A percentile compares a stretch with the other conserved stretches of the same genome.
Conservation (phyloP, 2,329 filamentous ascomycete genomes). For the Aspergillus intermedius region DNA sequence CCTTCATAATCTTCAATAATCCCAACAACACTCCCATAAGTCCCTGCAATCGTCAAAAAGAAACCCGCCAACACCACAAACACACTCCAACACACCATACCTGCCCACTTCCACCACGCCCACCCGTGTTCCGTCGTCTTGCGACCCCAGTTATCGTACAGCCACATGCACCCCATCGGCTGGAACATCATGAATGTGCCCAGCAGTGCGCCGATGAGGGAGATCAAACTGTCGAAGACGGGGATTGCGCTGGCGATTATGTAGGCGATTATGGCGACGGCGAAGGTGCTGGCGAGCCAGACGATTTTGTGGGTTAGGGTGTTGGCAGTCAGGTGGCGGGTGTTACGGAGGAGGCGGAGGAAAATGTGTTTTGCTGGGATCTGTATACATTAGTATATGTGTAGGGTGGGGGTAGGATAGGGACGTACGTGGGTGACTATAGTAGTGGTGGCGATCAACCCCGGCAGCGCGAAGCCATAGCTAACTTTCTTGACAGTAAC, state of each 20-base stretch:
- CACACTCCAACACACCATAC: constrained; percentile 14
- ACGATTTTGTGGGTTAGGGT: constrained; percentile 11
- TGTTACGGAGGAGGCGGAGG: constrained; percentile 11
- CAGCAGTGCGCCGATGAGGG: constrained; percentile 14
- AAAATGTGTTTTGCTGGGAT: constrained; percentile 13
- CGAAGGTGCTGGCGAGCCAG: constrained; percentile 15
- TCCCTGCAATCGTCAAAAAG: constrained; percentile 40
- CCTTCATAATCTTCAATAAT: constrained; percentile 34
- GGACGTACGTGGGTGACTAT: constrained; percentile 12
- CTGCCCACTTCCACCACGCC: constrained; percentile 5
- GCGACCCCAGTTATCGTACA: constrained; percentile 29
- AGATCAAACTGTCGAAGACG: constrained; percentile 13
- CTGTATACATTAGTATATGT: not conserved
- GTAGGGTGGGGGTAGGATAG: not conserved
- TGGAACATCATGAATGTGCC: constrained; percentile 14
- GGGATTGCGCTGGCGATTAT: constrained; percentile 17
- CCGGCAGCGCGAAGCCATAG: constrained; percentile 31
- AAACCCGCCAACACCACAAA: constrained; percentile 33
- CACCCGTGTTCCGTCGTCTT: not conserved
- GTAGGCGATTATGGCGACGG: constrained; percentile 11
- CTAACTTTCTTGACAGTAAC: constrained; percentile 34
- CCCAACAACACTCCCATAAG: constrained; percentile 37
- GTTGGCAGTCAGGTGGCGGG: constrained; percentile 11
- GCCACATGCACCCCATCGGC: constrained; percentile 16
- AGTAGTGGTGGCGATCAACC: constrained; percentile 17